phyloP scores from a whole-genome alignment of 2,329 filamentous ascomycete species.

The Curvularia hawaiiensis region DNA sequence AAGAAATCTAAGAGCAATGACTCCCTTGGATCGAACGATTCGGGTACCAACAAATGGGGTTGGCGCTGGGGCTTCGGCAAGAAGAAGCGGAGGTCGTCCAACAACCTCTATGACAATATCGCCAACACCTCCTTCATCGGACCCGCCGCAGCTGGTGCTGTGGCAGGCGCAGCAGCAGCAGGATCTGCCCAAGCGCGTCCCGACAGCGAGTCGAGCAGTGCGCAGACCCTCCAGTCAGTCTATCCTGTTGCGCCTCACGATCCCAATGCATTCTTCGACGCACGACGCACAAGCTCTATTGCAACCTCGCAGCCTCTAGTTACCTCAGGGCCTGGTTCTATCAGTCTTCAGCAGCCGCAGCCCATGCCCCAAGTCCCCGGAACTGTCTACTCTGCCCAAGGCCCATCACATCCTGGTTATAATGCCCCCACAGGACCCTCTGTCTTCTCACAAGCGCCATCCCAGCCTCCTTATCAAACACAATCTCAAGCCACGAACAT shows the following conservation, averaged over 20 bases:
- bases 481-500: constrained; percentile 31
- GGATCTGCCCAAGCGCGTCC: constrained; percentile 57
- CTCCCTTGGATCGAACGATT: constrained; percentile 59
- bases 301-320: constrained; percentile 47
- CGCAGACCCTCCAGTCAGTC: constrained; percentile 64
- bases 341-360: constrained; percentile 84
- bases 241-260: constrained; percentile 72
- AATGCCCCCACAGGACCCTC: constrained; percentile 49
- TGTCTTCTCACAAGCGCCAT: constrained; percentile 43
- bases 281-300: constrained; percentile 56
- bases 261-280: constrained; percentile 63
- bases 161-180: constrained; percentile 49
- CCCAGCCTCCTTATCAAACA: constrained; percentile 26
- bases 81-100: constrained; percentile 46
- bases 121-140: constrained; percentile 46
- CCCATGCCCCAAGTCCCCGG: constrained; percentile 75
- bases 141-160: constrained; percentile 46
- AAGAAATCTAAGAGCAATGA: constrained; percentile 54
- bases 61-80: constrained; percentile 65
- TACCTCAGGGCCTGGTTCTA: constrained; percentile 51
- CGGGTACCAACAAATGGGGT: constrained; percentile 62
- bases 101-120: constrained; percentile 43
- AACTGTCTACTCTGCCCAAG: constrained; percentile 64
- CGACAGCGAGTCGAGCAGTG: constrained; percentile 54
- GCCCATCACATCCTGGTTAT: constrained; percentile 48